These are phyloP conservation scores for Eutrema yunnanense DNA, from an alignment of 345 rosid species.

Conservation along the genomic window DNA sequence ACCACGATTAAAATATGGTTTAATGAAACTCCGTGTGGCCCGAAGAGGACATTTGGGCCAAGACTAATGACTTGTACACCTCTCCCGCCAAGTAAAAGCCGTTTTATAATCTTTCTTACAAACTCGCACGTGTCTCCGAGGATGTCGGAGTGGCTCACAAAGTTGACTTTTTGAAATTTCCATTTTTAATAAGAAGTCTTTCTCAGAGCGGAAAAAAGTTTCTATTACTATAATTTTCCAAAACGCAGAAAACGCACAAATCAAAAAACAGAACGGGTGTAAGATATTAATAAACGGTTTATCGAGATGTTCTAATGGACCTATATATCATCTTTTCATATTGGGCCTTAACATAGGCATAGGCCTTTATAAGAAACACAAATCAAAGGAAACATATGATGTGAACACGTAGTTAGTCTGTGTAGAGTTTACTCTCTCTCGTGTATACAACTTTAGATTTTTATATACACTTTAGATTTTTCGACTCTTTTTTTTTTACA, in stretches of 20 bases:
- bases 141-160: neutral
- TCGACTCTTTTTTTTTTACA: too few species aligned
- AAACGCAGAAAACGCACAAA: neutral
- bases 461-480: too few species aligned
- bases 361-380: neutral
- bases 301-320: neutral
- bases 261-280: neutral
- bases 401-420: too few species aligned
- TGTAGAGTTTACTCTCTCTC: too few species aligned
- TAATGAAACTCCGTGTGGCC: neutral
- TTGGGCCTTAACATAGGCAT: neutral
- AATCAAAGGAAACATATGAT: neutral
- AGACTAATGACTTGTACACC: conserved; percentile 1
- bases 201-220: neutral
- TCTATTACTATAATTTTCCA: neutral
- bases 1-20: neutral
- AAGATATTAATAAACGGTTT: neutral
- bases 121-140: conserved; percentile 4
- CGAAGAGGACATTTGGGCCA: conserved; percentile 1
- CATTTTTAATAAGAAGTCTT: neutral
- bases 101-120: neutral
- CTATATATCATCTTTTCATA: neutral
- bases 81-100: conserved; percentile 21
- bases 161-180: conserved; percentile 9
- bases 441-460: too few species aligned